Evolutionary conservation across 1,284 basidiomycete species (phyloP).

Genomic region (Marasmius tenuissimus): DNA sequence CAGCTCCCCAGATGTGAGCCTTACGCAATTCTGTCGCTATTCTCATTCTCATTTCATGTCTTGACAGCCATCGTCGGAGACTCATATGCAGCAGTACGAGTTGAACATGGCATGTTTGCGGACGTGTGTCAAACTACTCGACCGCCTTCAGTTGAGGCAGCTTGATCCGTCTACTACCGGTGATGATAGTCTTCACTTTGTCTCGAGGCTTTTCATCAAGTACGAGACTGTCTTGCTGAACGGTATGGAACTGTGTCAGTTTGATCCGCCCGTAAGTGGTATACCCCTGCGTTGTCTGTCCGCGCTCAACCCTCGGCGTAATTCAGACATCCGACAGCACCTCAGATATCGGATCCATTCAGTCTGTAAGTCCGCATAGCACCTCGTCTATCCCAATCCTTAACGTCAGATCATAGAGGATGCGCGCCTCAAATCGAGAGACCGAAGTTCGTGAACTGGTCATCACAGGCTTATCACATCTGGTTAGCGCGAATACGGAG

Average conservation of each 20-base stretch:
- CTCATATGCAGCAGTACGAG: constrained; percentile 46
- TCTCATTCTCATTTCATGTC: neutral
- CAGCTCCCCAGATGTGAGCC: constrained; percentile 45
- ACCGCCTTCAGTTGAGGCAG: constrained; percentile 69
- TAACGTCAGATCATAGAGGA: constrained; percentile 35
- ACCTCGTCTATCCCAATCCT: neutral
- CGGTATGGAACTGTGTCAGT: constrained; percentile 53
- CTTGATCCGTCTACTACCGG: constrained; percentile 55
- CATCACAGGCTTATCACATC: constrained; percentile 76
- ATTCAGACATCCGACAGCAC: constrained; percentile 46
- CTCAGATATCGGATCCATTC: constrained; percentile 52
- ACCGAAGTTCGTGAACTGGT: constrained; percentile 69
- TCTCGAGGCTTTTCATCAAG: constrained; percentile 76
- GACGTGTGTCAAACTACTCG: constrained; percentile 74
- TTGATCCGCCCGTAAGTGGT: constrained; percentile 42
- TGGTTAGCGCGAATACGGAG: constrained; percentile 86
- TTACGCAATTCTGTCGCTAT: neutral
- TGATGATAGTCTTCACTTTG: constrained; percentile 68
- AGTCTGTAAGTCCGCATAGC: constrained; percentile 39
- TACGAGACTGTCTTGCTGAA: constrained; percentile 70
- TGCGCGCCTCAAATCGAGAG: constrained; percentile 49
- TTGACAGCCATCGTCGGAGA: constrained; percentile 3
- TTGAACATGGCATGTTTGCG: constrained; percentile 73
- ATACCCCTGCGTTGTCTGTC: neutral
- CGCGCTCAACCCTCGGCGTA: constrained; percentile 8